Evolutionary conservation across 2,329 filamentous ascomycete species (phyloP).

Genomic region (Diaporthe velutina): DNA sequence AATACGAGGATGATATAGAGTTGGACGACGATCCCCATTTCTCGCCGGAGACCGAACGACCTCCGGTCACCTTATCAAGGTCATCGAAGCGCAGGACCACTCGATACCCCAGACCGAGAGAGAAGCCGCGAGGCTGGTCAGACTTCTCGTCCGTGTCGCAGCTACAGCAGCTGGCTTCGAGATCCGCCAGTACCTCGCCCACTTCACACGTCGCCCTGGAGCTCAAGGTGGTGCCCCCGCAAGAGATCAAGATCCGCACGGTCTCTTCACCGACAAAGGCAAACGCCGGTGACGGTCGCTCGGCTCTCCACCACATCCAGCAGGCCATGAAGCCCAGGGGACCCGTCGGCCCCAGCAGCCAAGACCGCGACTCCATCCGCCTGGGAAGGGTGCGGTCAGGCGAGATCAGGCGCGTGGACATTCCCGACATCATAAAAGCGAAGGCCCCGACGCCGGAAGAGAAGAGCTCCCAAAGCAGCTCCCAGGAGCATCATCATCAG

Average conservation of each 20-base stretch:
- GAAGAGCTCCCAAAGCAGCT: not conserved
- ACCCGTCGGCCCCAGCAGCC: constrained; percentile 1
- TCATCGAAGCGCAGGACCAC: not conserved
- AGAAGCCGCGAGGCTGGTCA: constrained; percentile 24
- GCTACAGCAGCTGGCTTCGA: not conserved
- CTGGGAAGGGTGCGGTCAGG: constrained; percentile 12
- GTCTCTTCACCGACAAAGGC: constrained; percentile 7
- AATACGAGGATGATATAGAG: constrained; percentile 26
- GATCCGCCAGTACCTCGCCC: constrained; percentile 31
- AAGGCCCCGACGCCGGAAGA: constrained; percentile 14
- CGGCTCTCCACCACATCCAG: constrained; percentile 33
- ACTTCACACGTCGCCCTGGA: constrained; percentile 31
- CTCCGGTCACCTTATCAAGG: not conserved
- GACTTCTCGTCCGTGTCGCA: constrained; percentile 6
- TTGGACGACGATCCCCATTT: not conserved
- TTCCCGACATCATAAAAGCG: constrained; percentile 1
- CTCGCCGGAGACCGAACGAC: not conserved
- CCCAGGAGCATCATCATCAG: not conserved
- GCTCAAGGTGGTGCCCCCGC: constrained; percentile 33
- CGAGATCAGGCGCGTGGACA: constrained; percentile 6
- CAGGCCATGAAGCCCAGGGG: constrained; percentile 16
- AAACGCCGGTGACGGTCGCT: constrained; percentile 12
- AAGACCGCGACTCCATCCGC: constrained; percentile 18
- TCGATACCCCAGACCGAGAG: not conserved
- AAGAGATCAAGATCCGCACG: constrained; percentile 12